Base-by-base conservation (phyloP, 2,329 filamentous ascomycete genomes). In the Plenodomus biglobosus region DNA sequence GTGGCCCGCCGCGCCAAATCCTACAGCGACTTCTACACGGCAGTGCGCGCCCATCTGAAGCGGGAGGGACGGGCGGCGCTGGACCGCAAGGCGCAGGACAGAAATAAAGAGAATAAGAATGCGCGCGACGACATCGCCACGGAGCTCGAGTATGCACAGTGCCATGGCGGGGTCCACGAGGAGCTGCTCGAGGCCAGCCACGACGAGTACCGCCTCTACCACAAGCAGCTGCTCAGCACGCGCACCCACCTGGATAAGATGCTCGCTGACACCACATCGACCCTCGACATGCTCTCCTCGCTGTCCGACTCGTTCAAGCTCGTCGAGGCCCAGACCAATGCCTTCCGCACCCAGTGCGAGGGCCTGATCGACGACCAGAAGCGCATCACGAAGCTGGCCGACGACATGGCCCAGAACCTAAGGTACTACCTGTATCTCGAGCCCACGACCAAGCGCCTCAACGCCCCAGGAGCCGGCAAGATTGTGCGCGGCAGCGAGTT, bases 401-500 rank as follows among this genome's bases (percentile, higher is more conserved):
- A 95, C 58, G 86, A 91, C 49, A 87, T 99, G 47, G 87, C 89
- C 20, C 88, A 89, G 19, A 95, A 96, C 61, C 77, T 96, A n/a
- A 86, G 92, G 66, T 96, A 95, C 73, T 99, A 99, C 71, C 84
- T 88, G 17, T 96, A 96, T 66, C 80, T 99, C 5, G 94, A 99
- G 56, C 91, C 87, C 39, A 91, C 92, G 51, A 96, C 91, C 0
- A 83, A 92, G 46, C 83, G 91, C 13, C 82, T 99, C 48, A 97
- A 97, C 76, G 92, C 92, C 0, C 92, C 94, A 0, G 91, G 92
- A 1, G 92, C 92, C 17, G 86, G 89, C 40, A 90, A 87, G 48
- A 79, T 96, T 46, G 92, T 96, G 15, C 87, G 92, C 38, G 86
- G 87, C 47, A 85, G 87, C 42, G 87, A 88, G 38, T 96, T 97